Evolutionary conservation across 306 rosid genomes (phyloP).

Genomic region (Lathyrus tuberosus): DNA sequence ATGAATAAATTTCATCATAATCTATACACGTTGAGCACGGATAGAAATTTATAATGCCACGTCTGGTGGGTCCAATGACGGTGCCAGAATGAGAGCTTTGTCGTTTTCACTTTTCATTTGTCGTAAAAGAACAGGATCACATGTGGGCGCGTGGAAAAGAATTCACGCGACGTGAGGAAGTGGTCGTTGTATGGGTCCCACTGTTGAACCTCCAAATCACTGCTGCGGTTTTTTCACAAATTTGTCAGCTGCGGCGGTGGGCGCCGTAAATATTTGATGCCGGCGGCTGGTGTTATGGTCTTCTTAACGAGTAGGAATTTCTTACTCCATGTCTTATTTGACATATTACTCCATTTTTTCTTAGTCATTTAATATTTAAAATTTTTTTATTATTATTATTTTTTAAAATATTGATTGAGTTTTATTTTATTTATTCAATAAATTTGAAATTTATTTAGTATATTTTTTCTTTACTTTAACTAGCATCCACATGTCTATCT

Average conservation of each 20-base stretch:
- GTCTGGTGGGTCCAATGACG: constrained; percentile 1
- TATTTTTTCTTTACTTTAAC: too few relatives aligned
- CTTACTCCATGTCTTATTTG: too few relatives aligned
- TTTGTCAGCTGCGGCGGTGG: neutral
- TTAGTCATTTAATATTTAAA: too few relatives aligned
- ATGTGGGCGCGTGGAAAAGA: neutral
- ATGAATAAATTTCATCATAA: neutral
- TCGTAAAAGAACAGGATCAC: neutral
- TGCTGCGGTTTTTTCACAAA: neutral
- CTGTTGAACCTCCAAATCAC: neutral
- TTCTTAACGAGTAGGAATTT: too few relatives aligned
- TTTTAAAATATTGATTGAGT: too few relatives aligned
- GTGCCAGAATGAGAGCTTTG: constrained; percentile 1
- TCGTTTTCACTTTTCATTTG: neutral
- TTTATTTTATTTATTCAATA: too few relatives aligned
- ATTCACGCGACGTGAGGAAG: neutral
- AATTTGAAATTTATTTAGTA: too few relatives aligned
- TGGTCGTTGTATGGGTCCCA: neutral
- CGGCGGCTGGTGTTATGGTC: too few relatives aligned
- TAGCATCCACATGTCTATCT: too few relatives aligned
- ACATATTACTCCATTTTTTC: too few relatives aligned
- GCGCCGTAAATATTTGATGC: neutral
- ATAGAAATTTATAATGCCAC: neutral
- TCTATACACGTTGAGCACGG: neutral
- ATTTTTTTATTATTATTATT: too few relatives aligned